phyloP scores from a whole-genome alignment of 768 basidiomycete genomes.

The Hirschioporus abietinus region DNA sequence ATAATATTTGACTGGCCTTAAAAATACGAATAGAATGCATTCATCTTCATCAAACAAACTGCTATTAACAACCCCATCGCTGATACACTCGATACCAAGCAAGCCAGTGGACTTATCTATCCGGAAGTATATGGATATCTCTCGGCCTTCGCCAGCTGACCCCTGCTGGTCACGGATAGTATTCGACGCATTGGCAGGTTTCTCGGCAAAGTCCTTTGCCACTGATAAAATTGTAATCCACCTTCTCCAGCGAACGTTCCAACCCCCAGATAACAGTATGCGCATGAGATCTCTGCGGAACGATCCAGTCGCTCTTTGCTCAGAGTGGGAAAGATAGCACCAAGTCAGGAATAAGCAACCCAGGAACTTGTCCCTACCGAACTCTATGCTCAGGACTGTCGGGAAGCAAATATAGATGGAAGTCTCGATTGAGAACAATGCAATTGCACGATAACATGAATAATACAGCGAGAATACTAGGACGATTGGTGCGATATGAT shows the following conservation, averaged over 20 bases:
- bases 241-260: neutral
- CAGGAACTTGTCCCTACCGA: neutral
- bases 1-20: neutral
- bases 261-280: neutral
- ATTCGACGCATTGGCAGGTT: neutral
- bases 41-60: neutral
- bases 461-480: neutral
- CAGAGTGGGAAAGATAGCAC: neutral
- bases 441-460: conserved; percentile 1
- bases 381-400: neutral
- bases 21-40: neutral
- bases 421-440: neutral
- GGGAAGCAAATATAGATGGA: neutral
- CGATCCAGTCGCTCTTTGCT: neutral
- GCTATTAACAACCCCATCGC: neutral
- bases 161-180: neutral
- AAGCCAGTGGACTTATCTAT: neutral
- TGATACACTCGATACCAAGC: neutral
- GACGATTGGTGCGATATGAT: conserved; percentile 1
- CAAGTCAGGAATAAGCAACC: neutral
- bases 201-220: neutral
- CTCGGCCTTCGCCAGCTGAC: neutral
- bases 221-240: neutral
- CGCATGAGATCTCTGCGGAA: neutral
- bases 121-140: neutral